phyloP scores from a whole-genome alignment of 2,329 filamentous ascomycete genomes.

The Arthrinium puccinioides region DNA sequence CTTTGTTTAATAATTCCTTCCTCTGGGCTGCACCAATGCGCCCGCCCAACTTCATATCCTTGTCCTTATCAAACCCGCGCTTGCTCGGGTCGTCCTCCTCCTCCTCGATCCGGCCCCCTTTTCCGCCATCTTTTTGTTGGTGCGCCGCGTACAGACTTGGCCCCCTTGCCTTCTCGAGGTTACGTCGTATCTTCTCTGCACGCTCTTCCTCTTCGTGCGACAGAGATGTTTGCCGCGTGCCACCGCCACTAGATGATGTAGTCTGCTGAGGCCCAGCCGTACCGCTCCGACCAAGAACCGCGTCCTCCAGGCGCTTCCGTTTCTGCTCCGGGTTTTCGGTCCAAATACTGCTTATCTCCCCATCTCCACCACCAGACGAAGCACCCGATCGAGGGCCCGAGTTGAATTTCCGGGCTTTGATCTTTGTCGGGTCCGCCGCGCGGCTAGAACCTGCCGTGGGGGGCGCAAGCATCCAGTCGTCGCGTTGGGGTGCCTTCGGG shows the following conservation, averaged over 20 bases:
- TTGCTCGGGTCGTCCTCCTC: conserved; percentile 88
- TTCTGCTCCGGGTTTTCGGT: conserved; percentile 89
- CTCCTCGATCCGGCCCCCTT: conserved; percentile 35
- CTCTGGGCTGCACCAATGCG: conserved; percentile 67
- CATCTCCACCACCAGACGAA: conserved; percentile 21
- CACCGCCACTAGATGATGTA: conserved; percentile 33
- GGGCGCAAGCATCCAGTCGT: conserved; percentile 78
- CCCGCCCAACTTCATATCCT: conserved; percentile 78
- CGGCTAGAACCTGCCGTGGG: conserved; percentile 47
- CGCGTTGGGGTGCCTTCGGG: conserved; percentile 53
- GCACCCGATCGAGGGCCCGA: conserved; percentile 43
- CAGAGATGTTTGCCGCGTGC: background rate
- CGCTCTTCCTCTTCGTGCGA: conserved; percentile 52
- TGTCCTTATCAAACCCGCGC: conserved; percentile 82
- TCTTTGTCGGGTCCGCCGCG: conserved; percentile 75
- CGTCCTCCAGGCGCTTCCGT: conserved; percentile 68
- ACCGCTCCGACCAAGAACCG: conserved; percentile 66
- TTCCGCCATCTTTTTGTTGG: conserved; percentile 21
- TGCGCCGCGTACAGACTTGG: conserved; percentile 56
- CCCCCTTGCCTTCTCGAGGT: conserved; percentile 46
- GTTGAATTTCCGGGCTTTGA: conserved; percentile 76
- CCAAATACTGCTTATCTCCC: conserved; percentile 67
- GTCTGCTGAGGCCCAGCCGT: conserved; percentile 28
- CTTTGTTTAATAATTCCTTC: conserved; percentile 70
- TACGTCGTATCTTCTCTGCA: conserved; percentile 37